Evolutionary conservation across 2,329 filamentous ascomycete species (phyloP).

Genomic region (Fusarium sp.): DNA sequence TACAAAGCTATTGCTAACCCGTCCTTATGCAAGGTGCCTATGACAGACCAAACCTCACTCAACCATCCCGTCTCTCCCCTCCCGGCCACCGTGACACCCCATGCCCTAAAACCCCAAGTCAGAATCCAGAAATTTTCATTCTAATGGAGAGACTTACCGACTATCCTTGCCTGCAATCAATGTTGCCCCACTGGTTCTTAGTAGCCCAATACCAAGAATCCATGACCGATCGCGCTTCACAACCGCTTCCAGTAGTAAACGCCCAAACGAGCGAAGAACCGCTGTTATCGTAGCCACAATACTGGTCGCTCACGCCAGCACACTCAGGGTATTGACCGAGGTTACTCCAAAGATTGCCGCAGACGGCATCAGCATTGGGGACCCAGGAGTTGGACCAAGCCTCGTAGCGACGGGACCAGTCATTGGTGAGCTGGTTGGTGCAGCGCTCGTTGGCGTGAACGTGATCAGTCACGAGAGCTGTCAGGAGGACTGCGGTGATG

Average conservation of each 20-base stretch:
- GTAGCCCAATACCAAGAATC: background rate
- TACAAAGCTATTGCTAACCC: too few species aligned
- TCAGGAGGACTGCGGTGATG: background rate
- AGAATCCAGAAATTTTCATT: fast-evolving
- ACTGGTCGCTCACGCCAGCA: background rate
- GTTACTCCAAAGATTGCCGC: background rate
- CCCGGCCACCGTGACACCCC: fast-evolving
- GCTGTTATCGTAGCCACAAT: background rate
- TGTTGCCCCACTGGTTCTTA: background rate
- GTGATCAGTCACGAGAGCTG: background rate
- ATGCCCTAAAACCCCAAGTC: fast-evolving
- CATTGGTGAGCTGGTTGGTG: background rate
- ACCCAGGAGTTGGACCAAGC: background rate
- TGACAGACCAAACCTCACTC: too few species aligned
- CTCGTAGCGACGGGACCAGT: background rate
- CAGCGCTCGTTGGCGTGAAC: background rate
- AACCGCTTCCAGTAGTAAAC: background rate
- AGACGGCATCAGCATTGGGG: fast-evolving
- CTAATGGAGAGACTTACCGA: fast-evolving
- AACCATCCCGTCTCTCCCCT: too few species aligned
- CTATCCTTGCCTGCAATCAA: background rate
- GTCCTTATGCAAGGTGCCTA: too few species aligned
- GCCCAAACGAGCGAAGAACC: background rate
- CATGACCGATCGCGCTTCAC: background rate
- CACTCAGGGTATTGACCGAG: background rate